Base-by-base conservation (phyloP, 331 rosid genomes). In the Malus hybrid region DNA sequence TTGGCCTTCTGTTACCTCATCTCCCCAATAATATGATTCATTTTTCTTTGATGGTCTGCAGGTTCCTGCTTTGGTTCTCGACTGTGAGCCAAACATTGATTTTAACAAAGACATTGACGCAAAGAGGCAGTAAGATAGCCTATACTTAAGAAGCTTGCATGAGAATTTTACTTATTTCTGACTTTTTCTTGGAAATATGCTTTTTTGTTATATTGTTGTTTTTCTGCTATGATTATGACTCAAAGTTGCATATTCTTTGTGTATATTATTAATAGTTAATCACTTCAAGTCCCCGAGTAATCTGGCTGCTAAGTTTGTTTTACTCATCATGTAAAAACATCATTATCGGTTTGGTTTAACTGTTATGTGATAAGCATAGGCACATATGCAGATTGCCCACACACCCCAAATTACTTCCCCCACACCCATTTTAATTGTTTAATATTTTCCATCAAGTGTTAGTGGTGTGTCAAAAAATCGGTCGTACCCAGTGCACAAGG, bases 51-150 rank as follows among this genome's bases (percentile, higher is more conserved):
- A 67, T 73, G 32, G 28, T 63, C n/a, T 60, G 18, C 91, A 95
- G 99, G 99, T 95, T 73, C 99, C 99, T 85, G 99, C 99, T 44
- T 84, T 95, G 90, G 92, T 95, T 77, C 88, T 92, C 74, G 99
- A 95, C 84, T 95, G 97, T 70, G 99, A 95, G 82, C 97, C 97
- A 46, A 95, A 95, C 86, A 95, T 95, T 79, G 99, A 95, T 85
- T 95, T 95, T 93, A 92, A 83, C 89, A 92, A 82, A 82, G 99
- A 95, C 76, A 67, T 95, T 78, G 99, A 95, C 34, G 99, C 99
- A 70, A 95, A 95, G 90, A 92, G 91, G 56, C 88, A 85, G 99
- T 95, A 90, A 86, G 99, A 77, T 64, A 62, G 67, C 46, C 78
- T 31, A 32, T 78, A 71, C 20, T 19, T 69, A 6, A 4, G 18